These are phyloP conservation scores for Agaricus sinodeliciosus DNA, from an alignment of 768 basidiomycete species.

Conservation along the genomic window DNA sequence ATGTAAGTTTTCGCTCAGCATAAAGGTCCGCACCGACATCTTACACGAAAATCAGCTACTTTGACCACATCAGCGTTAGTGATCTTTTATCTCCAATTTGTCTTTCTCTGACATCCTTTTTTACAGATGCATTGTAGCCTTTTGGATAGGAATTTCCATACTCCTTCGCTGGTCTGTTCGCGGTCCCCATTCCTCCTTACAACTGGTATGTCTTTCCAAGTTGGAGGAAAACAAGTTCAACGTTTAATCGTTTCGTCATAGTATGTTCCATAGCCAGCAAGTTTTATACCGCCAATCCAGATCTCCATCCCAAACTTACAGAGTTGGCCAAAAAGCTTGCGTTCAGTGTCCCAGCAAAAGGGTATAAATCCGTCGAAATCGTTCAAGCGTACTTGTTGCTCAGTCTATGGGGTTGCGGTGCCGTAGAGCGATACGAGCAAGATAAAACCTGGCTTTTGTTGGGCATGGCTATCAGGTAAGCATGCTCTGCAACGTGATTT, in stretches of 20 bases:
- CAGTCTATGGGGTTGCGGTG: conserved; percentile 86
- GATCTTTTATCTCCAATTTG: neutral
- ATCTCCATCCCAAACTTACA: conserved; percentile 71
- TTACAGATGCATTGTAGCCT: conserved; percentile 71
- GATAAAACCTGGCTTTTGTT: conserved; percentile 90
- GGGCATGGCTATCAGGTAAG: conserved; percentile 79
- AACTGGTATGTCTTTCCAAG: conserved; percentile 53
- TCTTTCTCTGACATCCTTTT: neutral
- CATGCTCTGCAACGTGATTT: conserved; percentile 8
- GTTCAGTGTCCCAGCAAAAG: conserved; percentile 77
- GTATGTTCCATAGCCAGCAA: conserved; percentile 95
- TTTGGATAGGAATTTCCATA: conserved; percentile 86
- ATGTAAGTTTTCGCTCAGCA: conserved; percentile 50
- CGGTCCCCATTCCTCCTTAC: conserved; percentile 94
- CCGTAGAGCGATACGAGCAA: conserved; percentile 94
- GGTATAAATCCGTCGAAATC: conserved; percentile 92
- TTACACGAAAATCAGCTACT: conserved; percentile 43
- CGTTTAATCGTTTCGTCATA: conserved; percentile 23
- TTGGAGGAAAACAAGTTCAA: neutral
- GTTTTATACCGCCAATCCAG: conserved; percentile 78
- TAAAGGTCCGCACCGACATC: conserved; percentile 7
- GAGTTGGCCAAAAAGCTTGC: conserved; percentile 85
- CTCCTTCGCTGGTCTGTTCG: conserved; percentile 88
- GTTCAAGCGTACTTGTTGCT: conserved; percentile 93
- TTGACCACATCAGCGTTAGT: conserved; percentile 68